phyloP scores from a whole-genome alignment of 2,329 filamentous ascomycete species.

The Bipolaris oryzae region DNA sequence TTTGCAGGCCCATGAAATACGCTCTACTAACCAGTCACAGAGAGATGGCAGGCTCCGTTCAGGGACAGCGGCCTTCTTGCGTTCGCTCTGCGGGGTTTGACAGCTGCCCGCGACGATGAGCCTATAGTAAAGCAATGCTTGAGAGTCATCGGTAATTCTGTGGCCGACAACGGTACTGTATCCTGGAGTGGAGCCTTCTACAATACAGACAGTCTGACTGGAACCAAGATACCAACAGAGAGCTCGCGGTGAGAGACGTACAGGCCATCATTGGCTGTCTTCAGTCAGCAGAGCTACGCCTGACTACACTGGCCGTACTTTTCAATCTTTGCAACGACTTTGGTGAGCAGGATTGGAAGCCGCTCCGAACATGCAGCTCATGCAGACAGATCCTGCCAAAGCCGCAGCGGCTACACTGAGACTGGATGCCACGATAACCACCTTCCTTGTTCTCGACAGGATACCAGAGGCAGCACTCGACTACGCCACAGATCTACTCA shows the following conservation, averaged over 20 bases:
- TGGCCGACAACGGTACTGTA: conserved; percentile 45
- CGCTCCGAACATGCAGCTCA: conserved; percentile 19
- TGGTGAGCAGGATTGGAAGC: conserved; percentile 31
- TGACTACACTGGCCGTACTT: conserved; percentile 48
- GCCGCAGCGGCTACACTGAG: conserved; percentile 41
- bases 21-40: conserved; percentile 37
- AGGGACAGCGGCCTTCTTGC: conserved; percentile 37
- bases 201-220: conserved; percentile 22
- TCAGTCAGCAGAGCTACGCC: conserved; percentile 26
- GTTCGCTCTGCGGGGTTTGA: conserved; percentile 34
- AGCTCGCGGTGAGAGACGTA: conserved; percentile 33
- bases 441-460: conserved; percentile 30
- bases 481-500: conserved; percentile 44
- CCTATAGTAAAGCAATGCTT: conserved; percentile 42
- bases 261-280: conserved; percentile 37
- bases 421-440: conserved; percentile 40
- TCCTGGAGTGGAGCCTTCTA: background rate
- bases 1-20: background rate
- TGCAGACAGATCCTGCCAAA: conserved; percentile 42
- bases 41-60: conserved; percentile 38
- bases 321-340: conserved; percentile 54
- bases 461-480: conserved; percentile 42
- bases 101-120: conserved; percentile 22
- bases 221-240: conserved; percentile 42
- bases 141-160: conserved; percentile 47